These are phyloP conservation scores for Thermothelomyces thermophilus DNA, from an alignment of 2,329 filamentous ascomycete species.

Conservation along the genomic window DNA sequence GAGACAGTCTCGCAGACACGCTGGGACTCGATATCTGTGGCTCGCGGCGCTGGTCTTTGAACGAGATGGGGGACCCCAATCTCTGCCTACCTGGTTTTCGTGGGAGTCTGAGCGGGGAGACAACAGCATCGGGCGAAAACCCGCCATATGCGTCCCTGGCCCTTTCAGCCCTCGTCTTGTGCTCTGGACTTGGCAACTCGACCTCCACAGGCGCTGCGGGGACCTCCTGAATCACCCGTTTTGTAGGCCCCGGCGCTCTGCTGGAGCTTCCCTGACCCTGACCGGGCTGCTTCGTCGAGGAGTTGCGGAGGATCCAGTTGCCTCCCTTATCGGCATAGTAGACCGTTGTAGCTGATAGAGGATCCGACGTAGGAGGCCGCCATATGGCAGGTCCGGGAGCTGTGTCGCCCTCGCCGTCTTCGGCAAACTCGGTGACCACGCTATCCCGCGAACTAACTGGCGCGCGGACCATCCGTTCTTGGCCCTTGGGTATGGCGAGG, in stretches of 20 bases:
- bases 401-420: constrained; percentile 38
- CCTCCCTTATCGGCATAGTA: constrained; percentile 48
- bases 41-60: constrained; percentile 25
- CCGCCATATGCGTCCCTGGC: constrained; percentile 17
- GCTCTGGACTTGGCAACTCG: constrained; percentile 22
- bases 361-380: constrained; percentile 42
- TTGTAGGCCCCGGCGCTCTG: neutral
- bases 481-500: constrained; percentile 31
- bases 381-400: constrained; percentile 39
- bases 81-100: constrained; percentile 25
- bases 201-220: constrained; percentile 1
- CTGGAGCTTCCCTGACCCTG: neutral
- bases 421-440: constrained; percentile 47
- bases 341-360: constrained; percentile 39
- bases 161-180: constrained; percentile 23
- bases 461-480: constrained; percentile 5
- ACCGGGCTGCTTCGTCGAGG: constrained; percentile 3
- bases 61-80: constrained; percentile 24
- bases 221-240: neutral
- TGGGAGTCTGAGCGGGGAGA: constrained; percentile 20
- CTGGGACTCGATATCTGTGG: constrained; percentile 33
- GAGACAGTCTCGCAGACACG: constrained; percentile 30
- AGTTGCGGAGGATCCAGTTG: constrained; percentile 46
- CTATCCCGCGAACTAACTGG: constrained; percentile 32
- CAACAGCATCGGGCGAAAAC: constrained; percentile 17